phyloP scores from a whole-genome alignment of 2,329 filamentous ascomycete species.

The Claviceps cyperi region DNA sequence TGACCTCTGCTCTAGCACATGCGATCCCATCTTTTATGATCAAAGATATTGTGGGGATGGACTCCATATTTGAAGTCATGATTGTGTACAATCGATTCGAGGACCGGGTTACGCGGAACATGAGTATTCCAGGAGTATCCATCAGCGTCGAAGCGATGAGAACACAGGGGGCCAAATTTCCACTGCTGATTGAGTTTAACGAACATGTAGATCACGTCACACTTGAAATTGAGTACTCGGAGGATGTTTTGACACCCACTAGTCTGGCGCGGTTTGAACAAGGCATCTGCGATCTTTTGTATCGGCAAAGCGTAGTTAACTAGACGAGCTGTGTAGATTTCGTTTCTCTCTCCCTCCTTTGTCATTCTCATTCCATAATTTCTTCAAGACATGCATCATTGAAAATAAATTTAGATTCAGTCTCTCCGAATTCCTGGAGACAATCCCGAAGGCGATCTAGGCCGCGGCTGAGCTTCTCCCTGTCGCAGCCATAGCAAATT shows the following conservation, averaged over 20 bases:
- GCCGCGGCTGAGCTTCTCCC: not conserved
- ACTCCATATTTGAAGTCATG: not conserved
- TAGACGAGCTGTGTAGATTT: not conserved
- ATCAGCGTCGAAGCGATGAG: not conserved
- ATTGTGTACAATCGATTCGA: not conserved
- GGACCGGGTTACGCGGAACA: not conserved
- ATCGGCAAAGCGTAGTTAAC: not conserved
- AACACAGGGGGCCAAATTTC: not conserved
- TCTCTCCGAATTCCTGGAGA: not conserved
- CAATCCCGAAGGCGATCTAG: not conserved
- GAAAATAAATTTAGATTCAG: not conserved
- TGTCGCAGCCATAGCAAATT: not conserved
- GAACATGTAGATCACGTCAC: not conserved
- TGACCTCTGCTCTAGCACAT: not conserved
- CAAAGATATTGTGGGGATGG: not conserved
- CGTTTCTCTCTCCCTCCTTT: not conserved
- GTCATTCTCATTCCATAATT: not conserved
- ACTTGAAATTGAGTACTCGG: not conserved
- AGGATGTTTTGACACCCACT: not conserved
- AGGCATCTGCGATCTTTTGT: not conserved
- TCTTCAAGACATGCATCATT: no score
- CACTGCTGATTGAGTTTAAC: not conserved
- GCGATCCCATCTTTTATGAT: not conserved
- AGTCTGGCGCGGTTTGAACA: not conserved
- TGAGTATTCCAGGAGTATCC: not conserved